Evolutionary conservation across 2,329 filamentous ascomycete species (phyloP), one percentile per base, ranked within the genome.

Genomic region (Nigrograna mackinnonii): DNA sequence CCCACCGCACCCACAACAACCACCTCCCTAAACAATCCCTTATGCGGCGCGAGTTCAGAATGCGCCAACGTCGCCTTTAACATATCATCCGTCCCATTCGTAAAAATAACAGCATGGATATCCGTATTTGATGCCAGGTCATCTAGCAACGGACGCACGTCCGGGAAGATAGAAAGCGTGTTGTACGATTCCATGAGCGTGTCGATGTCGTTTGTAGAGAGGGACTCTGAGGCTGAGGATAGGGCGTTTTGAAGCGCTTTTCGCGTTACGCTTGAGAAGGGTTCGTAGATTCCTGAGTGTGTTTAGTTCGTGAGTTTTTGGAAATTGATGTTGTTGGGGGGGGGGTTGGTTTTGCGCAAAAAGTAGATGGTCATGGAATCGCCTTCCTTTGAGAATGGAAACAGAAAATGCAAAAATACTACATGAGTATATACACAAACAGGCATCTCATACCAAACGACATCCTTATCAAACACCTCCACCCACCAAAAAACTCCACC

Each of bases 31-130:
- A 87, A 83, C 13, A 77, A 49, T 1, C 49, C 45, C 2, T 67
- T 67, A 43, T 79, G 70, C 1, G 74, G 70, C 0, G 74, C 72
- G 0, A 88, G 72, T 0, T 77, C 74, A 0, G 84, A 85, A 5
- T 72, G 72, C 6, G 70, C 67, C 4, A 90, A 70, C 1, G 84
- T 85, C 17, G 78, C 77, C 1, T 70, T 68, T 3, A 89, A 75
- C 83, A 88, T 89, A 3, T 66, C 60, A 1, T 74, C 60, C 0
- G 83, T 86, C 20, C 86, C 86, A 56, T 90, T 91, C 4, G 84
- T 85, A 64, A 90, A 90, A 31, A 89, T 69, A 42, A 85, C 83
- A 0, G 81, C 68, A 1, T 57, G 50, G 2, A 62, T 46, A 32
- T 70, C 64, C 2, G 39, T 24, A 21, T 19, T 13, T 14, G 5